These are phyloP conservation scores for Penicillium fimorum DNA, from an alignment of 495 filamentous ascomycete species.

Conservation along the genomic window DNA sequence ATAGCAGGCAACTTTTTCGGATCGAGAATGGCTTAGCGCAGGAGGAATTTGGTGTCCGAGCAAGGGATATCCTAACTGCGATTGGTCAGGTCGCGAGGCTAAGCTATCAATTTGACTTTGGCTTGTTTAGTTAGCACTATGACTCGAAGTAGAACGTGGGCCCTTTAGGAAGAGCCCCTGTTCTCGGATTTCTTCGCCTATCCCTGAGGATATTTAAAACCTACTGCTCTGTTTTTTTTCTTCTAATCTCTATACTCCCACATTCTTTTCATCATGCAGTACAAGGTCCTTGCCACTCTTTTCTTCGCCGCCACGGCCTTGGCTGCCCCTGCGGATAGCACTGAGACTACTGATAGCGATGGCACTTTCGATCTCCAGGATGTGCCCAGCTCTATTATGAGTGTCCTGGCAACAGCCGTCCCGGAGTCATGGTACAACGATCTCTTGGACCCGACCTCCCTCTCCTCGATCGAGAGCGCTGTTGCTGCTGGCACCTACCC, in stretches of 20 bases:
- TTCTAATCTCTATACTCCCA: not conserved
- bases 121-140: too few relatives aligned
- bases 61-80: not conserved
- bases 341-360: conserved; percentile 15
- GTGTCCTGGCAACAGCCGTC: conserved; percentile 26
- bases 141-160: conserved; percentile 2
- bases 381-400: conserved; percentile 22
- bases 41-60: not conserved
- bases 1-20: not conserved
- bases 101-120: not conserved
- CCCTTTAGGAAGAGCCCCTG: not conserved
- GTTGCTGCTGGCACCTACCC: conserved; percentile 20
- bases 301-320: conserved; percentile 21
- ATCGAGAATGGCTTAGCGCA: not conserved
- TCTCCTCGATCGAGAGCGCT: conserved; percentile 11
- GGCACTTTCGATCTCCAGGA: not conserved
- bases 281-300: conserved; percentile 20
- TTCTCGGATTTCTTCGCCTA: not conserved
- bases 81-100: conserved; percentile 2
- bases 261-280: conserved; percentile 17
- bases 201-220: not conserved
- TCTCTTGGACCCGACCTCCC: conserved; percentile 12
- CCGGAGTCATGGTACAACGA: conserved; percentile 16
- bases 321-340: conserved; percentile 19
- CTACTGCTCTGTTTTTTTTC: not conserved